These are phyloP conservation scores for Trichoderma guizhouense DNA, from an alignment of 2,329 filamentous ascomycete genomes.

Conservation along the genomic window DNA sequence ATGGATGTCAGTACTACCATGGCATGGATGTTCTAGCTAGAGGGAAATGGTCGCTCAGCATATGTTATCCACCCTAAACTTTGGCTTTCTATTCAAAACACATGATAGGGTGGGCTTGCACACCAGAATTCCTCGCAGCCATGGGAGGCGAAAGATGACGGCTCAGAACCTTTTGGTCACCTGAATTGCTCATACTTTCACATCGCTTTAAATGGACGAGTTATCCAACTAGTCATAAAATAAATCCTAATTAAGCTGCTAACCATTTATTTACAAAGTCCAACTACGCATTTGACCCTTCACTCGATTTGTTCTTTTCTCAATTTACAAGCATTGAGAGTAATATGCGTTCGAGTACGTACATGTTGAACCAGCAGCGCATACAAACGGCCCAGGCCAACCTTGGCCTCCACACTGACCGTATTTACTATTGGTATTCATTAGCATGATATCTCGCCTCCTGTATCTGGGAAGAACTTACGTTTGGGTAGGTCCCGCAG, in stretches of 20 bases:
- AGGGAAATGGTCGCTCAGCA: not conserved
- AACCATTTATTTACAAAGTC: not conserved
- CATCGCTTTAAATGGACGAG: not conserved
- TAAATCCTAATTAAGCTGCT: not conserved
- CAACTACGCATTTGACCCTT: not conserved
- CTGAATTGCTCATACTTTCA: not conserved
- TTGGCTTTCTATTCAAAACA: not conserved
- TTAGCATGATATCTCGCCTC: not conserved
- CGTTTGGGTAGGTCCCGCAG: not conserved
- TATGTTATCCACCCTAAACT: not conserved
- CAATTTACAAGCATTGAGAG: conserved; percentile 7
- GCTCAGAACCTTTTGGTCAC: not conserved
- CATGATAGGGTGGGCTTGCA: not conserved
- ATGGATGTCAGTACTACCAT: not conserved
- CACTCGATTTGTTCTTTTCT: not conserved
- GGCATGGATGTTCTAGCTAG: not conserved
- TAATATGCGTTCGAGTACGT: conserved; percentile 1
- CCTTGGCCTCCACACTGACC: conserved; percentile 8
- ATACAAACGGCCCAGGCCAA: not conserved
- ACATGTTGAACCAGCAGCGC: conserved; percentile 6
- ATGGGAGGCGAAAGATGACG: not conserved
- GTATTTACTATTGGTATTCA: not conserved
- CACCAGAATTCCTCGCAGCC: not conserved
- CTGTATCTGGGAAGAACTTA: not conserved
- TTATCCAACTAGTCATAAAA: not conserved